Percentiles rank a stretch among this genome's conserved stretches.
Conservation (phyloP, 2,329 filamentous ascomycete species). For the Ophiocordyceps robertsii region DNA sequence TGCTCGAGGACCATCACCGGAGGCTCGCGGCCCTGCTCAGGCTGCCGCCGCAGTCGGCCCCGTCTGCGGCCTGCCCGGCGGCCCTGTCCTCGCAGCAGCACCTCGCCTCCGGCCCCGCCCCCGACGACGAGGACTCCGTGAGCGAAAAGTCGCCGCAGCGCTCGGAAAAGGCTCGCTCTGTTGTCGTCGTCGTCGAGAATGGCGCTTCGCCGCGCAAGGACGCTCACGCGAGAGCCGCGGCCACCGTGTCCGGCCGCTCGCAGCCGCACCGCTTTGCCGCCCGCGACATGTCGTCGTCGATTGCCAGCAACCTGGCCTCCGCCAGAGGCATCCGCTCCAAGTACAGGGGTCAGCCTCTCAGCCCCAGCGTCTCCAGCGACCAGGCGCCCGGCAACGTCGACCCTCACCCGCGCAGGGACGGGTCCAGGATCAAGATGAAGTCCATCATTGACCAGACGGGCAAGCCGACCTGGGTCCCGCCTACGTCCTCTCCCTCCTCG, state of each 20-base stretch:
- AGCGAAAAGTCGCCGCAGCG: conserved; percentile 12
- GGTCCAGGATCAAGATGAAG: conserved; percentile 39
- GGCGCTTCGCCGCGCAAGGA: conserved; percentile 3
- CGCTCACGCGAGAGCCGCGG: conserved; percentile 13
- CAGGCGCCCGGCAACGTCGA: conserved; percentile 60
- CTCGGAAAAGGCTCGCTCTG: neutral
- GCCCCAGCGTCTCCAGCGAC: conserved; percentile 60
- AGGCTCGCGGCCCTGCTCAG: conserved; percentile 72
- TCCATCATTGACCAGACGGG: conserved; percentile 39
- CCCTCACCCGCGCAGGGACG: conserved; percentile 35
- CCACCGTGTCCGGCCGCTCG: conserved; percentile 12
- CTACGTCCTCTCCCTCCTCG: conserved; percentile 14
- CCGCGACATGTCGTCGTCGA: conserved; percentile 65
- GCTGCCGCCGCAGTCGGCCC: conserved; percentile 37
- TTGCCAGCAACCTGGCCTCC: conserved; percentile 77
- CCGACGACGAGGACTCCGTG: conserved; percentile 5
- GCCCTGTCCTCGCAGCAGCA: neutral
- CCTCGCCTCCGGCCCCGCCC: conserved; percentile 7
- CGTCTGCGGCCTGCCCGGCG: conserved; percentile 14
- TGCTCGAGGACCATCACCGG: conserved; percentile 81
- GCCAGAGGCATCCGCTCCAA: conserved; percentile 64
- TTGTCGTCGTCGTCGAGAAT: neutral
- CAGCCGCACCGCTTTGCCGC: conserved; percentile 39
- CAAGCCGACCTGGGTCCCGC: conserved; percentile 40
- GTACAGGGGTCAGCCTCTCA: conserved; percentile 52